Evolutionary conservation across 2,329 filamentous ascomycete species (phyloP), one percentile per base, ranked within the genome.

Genomic region (Metarhizium anisopliae): DNA sequence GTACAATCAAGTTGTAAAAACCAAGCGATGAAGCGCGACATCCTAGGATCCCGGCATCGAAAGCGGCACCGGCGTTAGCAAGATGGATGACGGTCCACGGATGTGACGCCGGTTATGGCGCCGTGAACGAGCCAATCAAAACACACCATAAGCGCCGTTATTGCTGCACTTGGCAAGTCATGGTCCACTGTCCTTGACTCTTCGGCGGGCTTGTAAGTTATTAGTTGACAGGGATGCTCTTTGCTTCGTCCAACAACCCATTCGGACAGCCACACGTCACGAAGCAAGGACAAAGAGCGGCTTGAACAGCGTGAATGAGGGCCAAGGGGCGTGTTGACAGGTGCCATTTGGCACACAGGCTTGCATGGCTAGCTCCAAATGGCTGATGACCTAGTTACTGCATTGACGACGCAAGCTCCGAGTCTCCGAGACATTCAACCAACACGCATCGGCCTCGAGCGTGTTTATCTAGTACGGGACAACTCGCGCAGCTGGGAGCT

Each of bases 71-170:
- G 10, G 14, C 6, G 10, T 7, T 45, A 16, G 42, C 7, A 20
- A 45, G n/a, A 45, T 57, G 50, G 54, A 55, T 58, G 57, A 42
- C 51, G 18, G 18, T 18, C 18, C 18, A 18, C 18, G 56, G 54
- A 59, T 65, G 63, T 60, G 63, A 65, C 6, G 42, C 6, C 60
- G 57, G 53, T 52, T 54, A 58, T 59, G 52, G 49, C 54, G 57
- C 54, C 59, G 56, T 57, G 43, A 51, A 30, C 35, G 52, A 53
- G 45, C 66, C 66, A 68, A 67, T 68, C 56, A 63, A 50, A 55
- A 40, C 14, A 52, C 54, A 45, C 63, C 58, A 53, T 67, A 67
- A 66, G 66, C 66, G 66, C 66, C 63, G 63, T 61, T 58, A 60
- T 62, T 64, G 60, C 62, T 62, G 58, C 60, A 61, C 52, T 59